Evolutionary conservation across 1,284 basidiomycete genomes (phyloP), one percentile per base, ranked within the genome.

Genomic region (Erythrobasidium hasegawianum): DNA sequence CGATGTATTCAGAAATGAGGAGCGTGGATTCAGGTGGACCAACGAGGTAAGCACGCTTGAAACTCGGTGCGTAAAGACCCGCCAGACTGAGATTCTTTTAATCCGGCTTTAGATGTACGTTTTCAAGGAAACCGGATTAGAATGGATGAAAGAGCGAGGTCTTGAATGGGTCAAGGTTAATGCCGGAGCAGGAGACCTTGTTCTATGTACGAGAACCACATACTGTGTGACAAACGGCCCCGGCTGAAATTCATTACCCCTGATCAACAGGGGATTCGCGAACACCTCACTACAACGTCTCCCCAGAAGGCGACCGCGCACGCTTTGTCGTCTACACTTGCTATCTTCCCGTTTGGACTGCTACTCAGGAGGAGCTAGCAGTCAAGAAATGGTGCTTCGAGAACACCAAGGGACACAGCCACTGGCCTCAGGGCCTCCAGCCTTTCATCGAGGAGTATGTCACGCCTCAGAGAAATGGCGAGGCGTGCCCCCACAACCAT

Each of bases 131-230:
- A 55, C 27, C 20, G 49, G 57, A 45, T 13, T 59, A 24, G 41
- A 18, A 10, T 62, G 59, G 59, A 1, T 62, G n/a, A 49, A 54
- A 24, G 49, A 54, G 53, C 10, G 7, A 43, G 57, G 57, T 22
- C 41, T 39, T 38, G 55, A 61, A 18, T 68, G 54, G 55, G 45
- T 57, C 59, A 69, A 69, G 58, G 58, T 67, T n/a, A 57, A 60
- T 26, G 50, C 53, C 13, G 60, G 39, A 0, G 64, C 68, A 1
- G 68, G 68, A 18, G 68, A 66, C 40, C 29, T 66, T 13, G 45
- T 64, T 13, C 60, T 64, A 4, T 58, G 59, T 33, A 33, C 49
- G 16, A 4, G 20, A 2, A 11, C 26, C 20, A 33, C 9, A 13
- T 26, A 18, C 26, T 8, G n/a, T n/a, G 20, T n/a, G 2, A 4